Percentiles rank a stretch among this genome's conserved stretches.
These are phyloP conservation scores for Warburgia ugandensis DNA, from an alignment of 164 flowering plant genomes.

Conservation along the genomic window DNA sequence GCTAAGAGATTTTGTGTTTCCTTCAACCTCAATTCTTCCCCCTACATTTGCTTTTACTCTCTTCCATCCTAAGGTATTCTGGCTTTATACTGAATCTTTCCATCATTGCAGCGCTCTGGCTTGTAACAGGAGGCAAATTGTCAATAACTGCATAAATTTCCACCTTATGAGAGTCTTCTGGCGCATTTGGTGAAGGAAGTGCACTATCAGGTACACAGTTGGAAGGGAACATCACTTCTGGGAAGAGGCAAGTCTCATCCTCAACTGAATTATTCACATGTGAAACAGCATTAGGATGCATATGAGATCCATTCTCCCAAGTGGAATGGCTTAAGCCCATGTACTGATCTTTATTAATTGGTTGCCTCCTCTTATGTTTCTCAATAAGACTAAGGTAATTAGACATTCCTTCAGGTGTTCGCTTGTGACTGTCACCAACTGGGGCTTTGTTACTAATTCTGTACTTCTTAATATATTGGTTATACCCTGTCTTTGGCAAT, in stretches of 20 bases:
- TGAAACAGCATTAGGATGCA: constrained; percentile 28
- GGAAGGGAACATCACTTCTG: constrained; percentile 66
- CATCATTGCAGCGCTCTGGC: constrained; percentile 72
- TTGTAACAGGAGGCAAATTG: constrained; percentile 51
- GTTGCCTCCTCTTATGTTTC: constrained; percentile 64
- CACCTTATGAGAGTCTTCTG: constrained; percentile 35
- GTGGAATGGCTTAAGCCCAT: constrained; percentile 25
- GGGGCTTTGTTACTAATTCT: constrained; percentile 41
- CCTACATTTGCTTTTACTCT: constrained; percentile 44
- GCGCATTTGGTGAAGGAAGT: constrained; percentile 29
- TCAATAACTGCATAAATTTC: constrained; percentile 79
- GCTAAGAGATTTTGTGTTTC: constrained; percentile 38
- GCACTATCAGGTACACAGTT: constrained; percentile 91
- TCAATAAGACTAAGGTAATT: constrained; percentile 48
- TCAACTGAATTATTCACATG: constrained; percentile 34
- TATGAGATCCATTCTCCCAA: constrained; percentile 33
- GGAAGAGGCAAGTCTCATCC: constrained; percentile 53
- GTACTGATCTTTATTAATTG: constrained; percentile 49
- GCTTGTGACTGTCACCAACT: constrained; percentile 44
- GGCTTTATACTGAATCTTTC: constrained; percentile 91
- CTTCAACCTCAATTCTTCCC: constrained; percentile 45
- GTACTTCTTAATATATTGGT: constrained; percentile 59
- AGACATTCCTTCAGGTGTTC: constrained; percentile 82
- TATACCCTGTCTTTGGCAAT: constrained; percentile 87
- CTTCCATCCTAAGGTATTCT: constrained; percentile 56